phyloP scores from a whole-genome alignment of 1,139 yeast species.

The Meyerozyma smithsonii region DNA sequence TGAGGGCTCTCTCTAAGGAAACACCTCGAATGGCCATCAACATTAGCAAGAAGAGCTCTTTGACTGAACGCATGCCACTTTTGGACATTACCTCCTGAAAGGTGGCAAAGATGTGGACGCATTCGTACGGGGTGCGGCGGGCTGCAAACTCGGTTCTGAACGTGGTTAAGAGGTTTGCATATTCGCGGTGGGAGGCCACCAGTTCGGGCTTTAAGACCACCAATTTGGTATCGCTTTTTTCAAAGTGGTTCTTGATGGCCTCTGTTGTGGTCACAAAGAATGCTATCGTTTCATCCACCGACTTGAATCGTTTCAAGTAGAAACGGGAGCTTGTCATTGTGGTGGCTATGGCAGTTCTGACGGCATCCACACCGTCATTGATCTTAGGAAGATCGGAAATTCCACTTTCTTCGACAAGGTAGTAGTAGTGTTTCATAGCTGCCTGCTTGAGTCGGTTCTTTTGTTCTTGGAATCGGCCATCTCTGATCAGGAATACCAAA shows the following conservation, averaged over 20 bases:
- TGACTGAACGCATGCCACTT: slow-evolving; percentile 63
- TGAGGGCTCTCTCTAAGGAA: slow-evolving; percentile 77
- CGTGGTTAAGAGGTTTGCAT: slow-evolving; percentile 29
- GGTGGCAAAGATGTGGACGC: slow-evolving; percentile 60
- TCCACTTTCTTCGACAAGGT: slow-evolving; percentile 76
- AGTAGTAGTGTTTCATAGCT: slow-evolving; percentile 63
- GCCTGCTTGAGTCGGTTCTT: slow-evolving; percentile 69
- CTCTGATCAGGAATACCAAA: slow-evolving; percentile 73
- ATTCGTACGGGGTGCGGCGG: slow-evolving; percentile 27
- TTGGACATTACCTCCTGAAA: slow-evolving; percentile 74
- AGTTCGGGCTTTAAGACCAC: slow-evolving; percentile 47
- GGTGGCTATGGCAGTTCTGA: slow-evolving; percentile 73
- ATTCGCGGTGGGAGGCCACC: slow-evolving; percentile 51
- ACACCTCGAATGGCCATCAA: slow-evolving; percentile 78
- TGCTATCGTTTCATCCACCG: slow-evolving; percentile 70
- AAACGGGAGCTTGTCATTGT: slow-evolving; percentile 66
- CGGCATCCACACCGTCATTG: slow-evolving; percentile 53
- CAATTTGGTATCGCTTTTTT: slow-evolving; percentile 26
- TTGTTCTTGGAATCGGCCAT: slow-evolving; percentile 86
- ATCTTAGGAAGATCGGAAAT: slow-evolving; percentile 30
- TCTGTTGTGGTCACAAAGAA: slow-evolving; percentile 58
- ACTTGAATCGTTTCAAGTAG: slow-evolving; percentile 61
- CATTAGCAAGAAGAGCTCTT: slow-evolving; percentile 72
- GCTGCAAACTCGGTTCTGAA: slow-evolving; percentile 44
- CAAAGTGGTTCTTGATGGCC: slow-evolving; percentile 37